These are phyloP conservation scores for Leccinum sublutescens DNA, from an alignment of 768 basidiomycete species.

Conservation along the genomic window DNA sequence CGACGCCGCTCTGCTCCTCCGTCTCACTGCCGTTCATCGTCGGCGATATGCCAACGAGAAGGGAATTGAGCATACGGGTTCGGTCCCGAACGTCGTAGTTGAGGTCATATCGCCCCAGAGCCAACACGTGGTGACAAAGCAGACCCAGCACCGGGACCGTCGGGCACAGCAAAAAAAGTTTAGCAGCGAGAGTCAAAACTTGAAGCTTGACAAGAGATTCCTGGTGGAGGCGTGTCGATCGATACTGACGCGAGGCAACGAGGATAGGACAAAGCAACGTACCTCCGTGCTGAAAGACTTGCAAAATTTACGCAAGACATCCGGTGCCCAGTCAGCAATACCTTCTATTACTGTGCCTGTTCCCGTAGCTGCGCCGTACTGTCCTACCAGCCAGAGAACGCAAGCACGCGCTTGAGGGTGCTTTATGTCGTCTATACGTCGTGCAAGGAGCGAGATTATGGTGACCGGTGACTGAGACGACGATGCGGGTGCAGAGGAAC, in stretches of 20 bases:
- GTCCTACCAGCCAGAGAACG: constrained; percentile 91
- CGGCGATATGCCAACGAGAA: constrained; percentile 58
- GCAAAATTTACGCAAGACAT: constrained; percentile 77
- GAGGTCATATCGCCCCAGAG: constrained; percentile 82
- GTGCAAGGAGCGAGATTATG: constrained; percentile 79
- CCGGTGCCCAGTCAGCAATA: constrained; percentile 80
- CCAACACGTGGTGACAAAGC: constrained; percentile 71
- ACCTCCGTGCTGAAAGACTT: constrained; percentile 77
- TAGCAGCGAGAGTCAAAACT: constrained; percentile 80
- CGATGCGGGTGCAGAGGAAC: constrained; percentile 28
- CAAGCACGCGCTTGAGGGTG: constrained; percentile 83
- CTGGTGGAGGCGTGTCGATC: constrained; percentile 35
- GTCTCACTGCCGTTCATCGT: constrained; percentile 34
- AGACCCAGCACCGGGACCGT: constrained; percentile 47
- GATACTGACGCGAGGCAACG: background rate
- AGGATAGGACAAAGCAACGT: constrained; percentile 5
- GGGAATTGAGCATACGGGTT: constrained; percentile 70
- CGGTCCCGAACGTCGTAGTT: constrained; percentile 93
- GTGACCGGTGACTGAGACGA: constrained; percentile 44
- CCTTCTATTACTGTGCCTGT: constrained; percentile 45
- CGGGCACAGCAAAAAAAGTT: constrained; percentile 72
- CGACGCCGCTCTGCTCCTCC: constrained; percentile 65
- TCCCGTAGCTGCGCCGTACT: constrained; percentile 58
- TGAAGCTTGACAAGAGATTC: constrained; percentile 74
- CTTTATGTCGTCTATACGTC: constrained; percentile 72